Evolutionary conservation across 352 stramenopile species (phyloP).

Genomic region (Globisporangium cederbergense): DNA sequence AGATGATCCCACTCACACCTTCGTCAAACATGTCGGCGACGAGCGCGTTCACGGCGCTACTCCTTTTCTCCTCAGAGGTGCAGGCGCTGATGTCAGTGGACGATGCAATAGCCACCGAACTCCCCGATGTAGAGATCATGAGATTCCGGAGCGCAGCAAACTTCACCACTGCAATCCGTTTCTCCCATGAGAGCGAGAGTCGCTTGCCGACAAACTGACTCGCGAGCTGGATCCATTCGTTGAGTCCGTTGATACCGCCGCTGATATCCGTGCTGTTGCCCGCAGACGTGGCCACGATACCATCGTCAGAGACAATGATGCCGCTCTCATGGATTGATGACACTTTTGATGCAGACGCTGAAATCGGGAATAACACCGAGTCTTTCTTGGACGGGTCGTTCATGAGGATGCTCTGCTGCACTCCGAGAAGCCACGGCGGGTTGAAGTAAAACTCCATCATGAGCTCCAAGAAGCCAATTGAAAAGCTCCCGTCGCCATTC

Average conservation of each 20-base stretch:
- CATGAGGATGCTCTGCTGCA: constrained; percentile 83
- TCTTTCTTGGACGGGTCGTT: constrained; percentile 79
- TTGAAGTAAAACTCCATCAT: constrained; percentile 88
- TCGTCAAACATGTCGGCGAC: constrained; percentile 59
- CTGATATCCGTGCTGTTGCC: constrained; percentile 21
- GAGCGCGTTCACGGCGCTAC: constrained; percentile 14
- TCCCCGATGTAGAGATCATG: constrained; percentile 16
- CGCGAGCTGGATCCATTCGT: constrained; percentile 68
- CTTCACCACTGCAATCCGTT: constrained; percentile 57
- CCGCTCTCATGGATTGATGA: constrained; percentile 42
- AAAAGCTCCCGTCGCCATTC: constrained; percentile 73
- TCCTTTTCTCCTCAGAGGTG: constrained; percentile 1
- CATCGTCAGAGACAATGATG: constrained; percentile 45
- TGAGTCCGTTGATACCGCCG: constrained; percentile 30
- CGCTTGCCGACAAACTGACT: constrained; percentile 62
- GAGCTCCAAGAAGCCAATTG: constrained; percentile 65
- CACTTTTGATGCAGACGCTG: constrained; percentile 26
- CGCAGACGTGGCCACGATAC: constrained; percentile 27
- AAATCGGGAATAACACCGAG: constrained; percentile 69
- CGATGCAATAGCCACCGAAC: background rate
- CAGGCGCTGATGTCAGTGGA: background rate
- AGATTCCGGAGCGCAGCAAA: constrained; percentile 65
- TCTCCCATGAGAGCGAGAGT: constrained; percentile 72
- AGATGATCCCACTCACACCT: constrained; percentile 52
- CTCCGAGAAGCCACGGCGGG: constrained; percentile 45